Conservation (phyloP, 2,329 filamentous ascomycete species). For the Drechslerella coelobrocha region DNA sequence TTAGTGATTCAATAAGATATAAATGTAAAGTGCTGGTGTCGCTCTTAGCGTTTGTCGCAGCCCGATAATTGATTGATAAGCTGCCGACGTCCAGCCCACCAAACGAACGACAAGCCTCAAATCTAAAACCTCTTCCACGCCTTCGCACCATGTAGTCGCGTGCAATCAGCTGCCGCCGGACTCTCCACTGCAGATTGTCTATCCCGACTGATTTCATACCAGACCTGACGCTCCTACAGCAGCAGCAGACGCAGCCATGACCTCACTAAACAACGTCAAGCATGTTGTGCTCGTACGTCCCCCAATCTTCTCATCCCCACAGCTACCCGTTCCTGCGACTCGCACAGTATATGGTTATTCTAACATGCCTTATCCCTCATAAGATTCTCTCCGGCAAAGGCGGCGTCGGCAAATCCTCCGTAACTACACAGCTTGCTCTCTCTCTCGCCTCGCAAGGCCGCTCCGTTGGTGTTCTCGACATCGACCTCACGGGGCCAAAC, state of each 20-base stretch:
- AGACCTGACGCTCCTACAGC: neutral
- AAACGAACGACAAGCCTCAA: slow-evolving; percentile 4
- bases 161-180: neutral
- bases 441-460: slow-evolving; percentile 84
- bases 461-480: slow-evolving; percentile 91
- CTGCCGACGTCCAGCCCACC: slow-evolving; percentile 8
- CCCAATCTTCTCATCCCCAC: slow-evolving; percentile 7
- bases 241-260: slow-evolving; percentile 59
- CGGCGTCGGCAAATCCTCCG: slow-evolving; percentile 94
- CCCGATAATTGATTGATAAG: slow-evolving; percentile 48
- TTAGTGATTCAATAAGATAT: no score
- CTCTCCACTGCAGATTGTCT: neutral
- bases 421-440: slow-evolving; percentile 94
- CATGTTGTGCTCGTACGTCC: slow-evolving; percentile 74
- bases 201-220: neutral
- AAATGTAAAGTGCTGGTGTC: no score
- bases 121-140: slow-evolving; percentile 8
- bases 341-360: neutral
- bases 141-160: slow-evolving; percentile 41
- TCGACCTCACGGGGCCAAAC: slow-evolving; percentile 93
- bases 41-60: no score
- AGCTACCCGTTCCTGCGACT: slow-evolving; percentile 8
- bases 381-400: slow-evolving; percentile 91
- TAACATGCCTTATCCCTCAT: slow-evolving; percentile 12
- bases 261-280: slow-evolving; percentile 74